Conservation (phyloP, 2,329 filamentous ascomycete genomes). For the Trichophyton rubrum region DNA sequence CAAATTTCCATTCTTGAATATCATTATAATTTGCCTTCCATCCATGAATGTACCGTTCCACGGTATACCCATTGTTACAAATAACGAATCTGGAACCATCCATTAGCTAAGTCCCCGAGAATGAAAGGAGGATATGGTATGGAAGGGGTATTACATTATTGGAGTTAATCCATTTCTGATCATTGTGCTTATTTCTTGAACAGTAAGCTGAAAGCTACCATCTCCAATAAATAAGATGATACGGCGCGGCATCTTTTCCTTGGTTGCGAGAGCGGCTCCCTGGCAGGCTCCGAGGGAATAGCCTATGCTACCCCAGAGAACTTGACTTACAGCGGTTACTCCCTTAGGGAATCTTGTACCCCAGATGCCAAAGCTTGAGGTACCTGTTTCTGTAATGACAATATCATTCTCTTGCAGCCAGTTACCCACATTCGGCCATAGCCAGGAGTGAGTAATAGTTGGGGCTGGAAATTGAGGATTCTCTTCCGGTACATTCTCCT, state of each 20-base stretch:
- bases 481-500: constrained; percentile 39
- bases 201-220: constrained; percentile 71
- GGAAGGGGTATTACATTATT: constrained; percentile 48
- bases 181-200: constrained; percentile 72
- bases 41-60: constrained; percentile 74
- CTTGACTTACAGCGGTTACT: constrained; percentile 37
- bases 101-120: not conserved
- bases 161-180: constrained; percentile 56
- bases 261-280: constrained; percentile 43
- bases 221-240: constrained; percentile 76
- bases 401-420: constrained; percentile 44
- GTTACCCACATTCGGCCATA: constrained; percentile 37
- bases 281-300: constrained; percentile 48
- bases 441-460: constrained; percentile 37
- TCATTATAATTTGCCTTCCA: constrained; percentile 68
- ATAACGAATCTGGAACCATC: constrained; percentile 49
- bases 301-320: constrained; percentile 49
- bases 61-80: constrained; percentile 74
- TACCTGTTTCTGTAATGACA: constrained; percentile 47
- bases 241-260: constrained; percentile 33
- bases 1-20: constrained; percentile 59
- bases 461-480: constrained; percentile 21
- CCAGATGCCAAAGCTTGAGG: constrained; percentile 43
- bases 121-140: not conserved
- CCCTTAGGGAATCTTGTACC: constrained; percentile 40